Base-by-base conservation (phyloP, 768 basidiomycete species). In the Phlegmacium glaucopus region DNA sequence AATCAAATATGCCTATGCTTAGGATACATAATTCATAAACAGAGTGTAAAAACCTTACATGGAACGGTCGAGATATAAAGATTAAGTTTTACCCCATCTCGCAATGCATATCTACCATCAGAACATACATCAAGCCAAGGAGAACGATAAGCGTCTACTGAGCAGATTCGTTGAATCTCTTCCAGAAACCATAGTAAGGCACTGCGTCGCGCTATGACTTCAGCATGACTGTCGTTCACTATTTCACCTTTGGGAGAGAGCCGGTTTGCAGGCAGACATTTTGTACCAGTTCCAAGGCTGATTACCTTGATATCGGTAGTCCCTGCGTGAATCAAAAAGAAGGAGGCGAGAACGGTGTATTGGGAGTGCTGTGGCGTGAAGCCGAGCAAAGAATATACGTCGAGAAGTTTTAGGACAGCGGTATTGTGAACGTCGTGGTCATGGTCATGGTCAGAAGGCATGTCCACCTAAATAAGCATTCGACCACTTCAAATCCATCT, bases 151-250 rank as follows among this genome's bases (percentile, higher is more conserved):
- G 50, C 54, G 36, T 13, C 44, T 39, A 47, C 57, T 51, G 50
- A 51, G 42, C 52, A 28, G 36, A 57, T 62, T 22, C 79, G 74
- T 8, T 58, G 51, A 12, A 85, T 72, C 63, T 96, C 90, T 48
- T 86, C 80, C 27, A 93, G 63, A 39, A 92, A 69, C 91, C 92
- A 97, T 18, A 84, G 76, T 36, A 85, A 61, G 0, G 86, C 82
- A 8, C 85, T 84, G 26, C 94, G 75, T 15, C 91, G 78, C 2
- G 92, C 92, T n/a, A 96, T 72, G 16, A 94, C 79, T 65, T 97
- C 94, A 9, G 94, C 94, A 63, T 97, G 94, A 44, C 79, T 85
- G 58, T 96, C 94, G 58, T 94, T 92, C 13, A 96, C 53, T 1
- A 82, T 76, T 58, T 95, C 91, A 0, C 94, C 94, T 25, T 72